phyloP scores from a whole-genome alignment of 148 eudicot genomes.

The Persicaria tinctoria region DNA sequence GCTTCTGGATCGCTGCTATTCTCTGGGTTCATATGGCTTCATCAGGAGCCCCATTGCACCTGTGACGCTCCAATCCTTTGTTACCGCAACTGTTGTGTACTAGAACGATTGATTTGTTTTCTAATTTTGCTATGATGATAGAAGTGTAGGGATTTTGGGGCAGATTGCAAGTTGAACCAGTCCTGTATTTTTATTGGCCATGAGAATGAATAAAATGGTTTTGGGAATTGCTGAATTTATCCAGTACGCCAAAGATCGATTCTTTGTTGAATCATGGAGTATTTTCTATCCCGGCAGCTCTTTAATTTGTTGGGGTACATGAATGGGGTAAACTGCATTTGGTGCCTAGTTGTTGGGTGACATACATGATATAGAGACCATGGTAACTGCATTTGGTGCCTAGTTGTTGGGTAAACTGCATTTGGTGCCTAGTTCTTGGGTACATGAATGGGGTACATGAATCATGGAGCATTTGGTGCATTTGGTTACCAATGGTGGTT shows the following conservation, averaged over 20 bases:
- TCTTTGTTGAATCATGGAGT: background rate
- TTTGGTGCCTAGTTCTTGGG: too few species aligned
- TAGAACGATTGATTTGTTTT: constrained; percentile 7
- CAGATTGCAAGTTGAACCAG: constrained; percentile 2
- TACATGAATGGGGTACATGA: too few species aligned
- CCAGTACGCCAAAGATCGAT: background rate
- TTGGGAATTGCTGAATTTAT: background rate
- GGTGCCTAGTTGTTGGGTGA: too few species aligned
- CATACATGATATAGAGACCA: too few species aligned
- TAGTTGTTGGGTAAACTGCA: too few species aligned
- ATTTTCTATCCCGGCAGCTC: background rate
- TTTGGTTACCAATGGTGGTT: too few species aligned
- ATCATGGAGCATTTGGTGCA: too few species aligned
- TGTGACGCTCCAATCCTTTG: background rate
- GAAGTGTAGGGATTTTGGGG: background rate
- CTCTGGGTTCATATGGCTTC: background rate
- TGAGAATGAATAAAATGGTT: constrained; percentile 1
- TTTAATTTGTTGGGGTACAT: background rate
- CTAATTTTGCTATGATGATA: constrained; percentile 4
- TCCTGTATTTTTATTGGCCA: constrained; percentile 1
- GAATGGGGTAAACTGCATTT: too few species aligned
- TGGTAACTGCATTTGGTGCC: too few species aligned
- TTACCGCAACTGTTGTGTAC: constrained; percentile 4
- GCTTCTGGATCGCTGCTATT: background rate
- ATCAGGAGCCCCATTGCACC: background rate